Evolutionary conservation across 2,329 filamentous ascomycete species (phyloP), one percentile per base, ranked within the genome.

Genomic region (Sclerotinia spermophila): DNA sequence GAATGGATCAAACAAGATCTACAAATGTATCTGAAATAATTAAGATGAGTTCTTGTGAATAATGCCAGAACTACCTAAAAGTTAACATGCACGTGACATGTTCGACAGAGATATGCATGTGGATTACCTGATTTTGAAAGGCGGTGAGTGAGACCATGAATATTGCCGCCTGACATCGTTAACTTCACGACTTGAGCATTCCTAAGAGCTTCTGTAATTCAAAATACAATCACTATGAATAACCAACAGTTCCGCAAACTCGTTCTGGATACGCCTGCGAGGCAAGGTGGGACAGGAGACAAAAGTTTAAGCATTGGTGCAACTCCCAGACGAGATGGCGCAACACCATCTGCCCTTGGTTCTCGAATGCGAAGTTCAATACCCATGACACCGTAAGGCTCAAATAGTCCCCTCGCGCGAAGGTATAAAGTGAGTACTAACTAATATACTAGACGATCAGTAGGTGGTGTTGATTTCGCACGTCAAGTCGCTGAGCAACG

Each of bases 191-290:
- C n/a, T 30, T 27, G 4, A 38, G 3, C 30, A 48, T 38, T 53
- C 15, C 10, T 53, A 6, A 5, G 21, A 40, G 6, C 30, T n/a
- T 30, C n/a, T 27, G 2, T 10, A 65, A 40, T 27, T 27, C n/a
- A 61, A 42, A 40, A 21, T 17, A 62, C n/a, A 48, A 51, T 56
- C 60, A 72, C 21, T 24, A 98, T 99, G 96, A 97, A 98, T 80
- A 98, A 98, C 84, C 89, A 94, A 58, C 93, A 97, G 77, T 99
- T 99, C 78, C 91, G 96, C 69, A 91, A 91, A 74, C 86, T 98
- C 10, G 81, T 97, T 33, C 84, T 89, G 81, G 82, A 87, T 74
- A 85, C 83, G 5, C 81, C 85, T 2, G 79, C 81, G 11, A 75
- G 79, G 53, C 74, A 82, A 71, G 75, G 79, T 73, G 60, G 67